Percentiles rank a stretch among this genome's conserved stretches.
These are phyloP conservation scores for Kitagawia praeruptora DNA, from an alignment of 129 eudicot genomes.

Conservation along the genomic window DNA sequence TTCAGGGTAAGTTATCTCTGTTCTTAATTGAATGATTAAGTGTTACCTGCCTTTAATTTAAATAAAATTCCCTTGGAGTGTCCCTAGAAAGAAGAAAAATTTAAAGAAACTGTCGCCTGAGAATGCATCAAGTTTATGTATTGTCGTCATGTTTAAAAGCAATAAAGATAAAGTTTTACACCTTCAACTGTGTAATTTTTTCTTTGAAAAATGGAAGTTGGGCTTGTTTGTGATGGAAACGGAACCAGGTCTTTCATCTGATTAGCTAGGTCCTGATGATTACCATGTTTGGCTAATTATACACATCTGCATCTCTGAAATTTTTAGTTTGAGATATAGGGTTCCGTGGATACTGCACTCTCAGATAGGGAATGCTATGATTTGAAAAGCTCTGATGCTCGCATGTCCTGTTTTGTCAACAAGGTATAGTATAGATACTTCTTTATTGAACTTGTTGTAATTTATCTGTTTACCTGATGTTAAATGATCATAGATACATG, in stretches of 20 bases:
- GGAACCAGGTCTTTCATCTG: neutral
- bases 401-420: no score
- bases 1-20: conserved; percentile 45
- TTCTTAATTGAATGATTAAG: neutral
- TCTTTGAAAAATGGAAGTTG: neutral
- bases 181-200: neutral
- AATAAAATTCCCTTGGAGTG: neutral
- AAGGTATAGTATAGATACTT: no score
- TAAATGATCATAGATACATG: neutral
- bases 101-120: neutral
- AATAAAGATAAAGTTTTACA: neutral
- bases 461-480: neutral
- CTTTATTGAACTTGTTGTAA: conserved; percentile 2
- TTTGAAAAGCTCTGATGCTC: conserved; percentile 41
- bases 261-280: neutral
- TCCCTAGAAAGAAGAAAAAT: no score
- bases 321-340: conserved; percentile 31
- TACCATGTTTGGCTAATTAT: neutral
- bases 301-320: neutral
- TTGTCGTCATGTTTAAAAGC: neutral
- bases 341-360: conserved; percentile 92
- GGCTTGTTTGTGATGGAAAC: neutral
- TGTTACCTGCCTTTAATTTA: neutral
- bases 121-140: neutral
- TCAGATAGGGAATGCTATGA: conserved; percentile 68